A percentile compares a stretch with the other conserved stretches of the same genome.
phyloP scores from a whole-genome alignment of 192 early-diverging fungal genomes.

The Umbelopsis sp. region DNA sequence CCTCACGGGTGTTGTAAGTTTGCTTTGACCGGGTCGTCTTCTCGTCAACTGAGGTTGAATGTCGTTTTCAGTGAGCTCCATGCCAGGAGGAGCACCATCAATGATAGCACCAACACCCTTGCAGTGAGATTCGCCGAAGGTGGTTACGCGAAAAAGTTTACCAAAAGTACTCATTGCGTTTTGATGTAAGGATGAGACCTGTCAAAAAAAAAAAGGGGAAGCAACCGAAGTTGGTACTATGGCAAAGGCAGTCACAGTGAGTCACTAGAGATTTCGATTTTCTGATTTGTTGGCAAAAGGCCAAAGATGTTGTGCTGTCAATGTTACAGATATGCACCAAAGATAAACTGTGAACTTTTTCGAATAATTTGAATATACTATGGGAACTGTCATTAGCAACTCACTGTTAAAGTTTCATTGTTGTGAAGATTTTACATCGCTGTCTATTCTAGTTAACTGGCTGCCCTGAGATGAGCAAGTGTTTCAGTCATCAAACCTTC shows the following conservation, averaged over 20 bases:
- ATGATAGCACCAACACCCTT: constrained; percentile 96
- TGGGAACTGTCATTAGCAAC: too few species aligned
- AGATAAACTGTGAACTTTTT: too few species aligned
- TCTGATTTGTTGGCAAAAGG: neutral
- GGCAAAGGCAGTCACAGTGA: neutral
- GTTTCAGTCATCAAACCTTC: too few species aligned
- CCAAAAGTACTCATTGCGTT: constrained; percentile 82
- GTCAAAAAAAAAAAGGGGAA: neutral
- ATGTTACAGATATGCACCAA: too few species aligned
- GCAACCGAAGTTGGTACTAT: neutral
- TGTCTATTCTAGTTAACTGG: too few species aligned
- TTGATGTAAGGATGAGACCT: neutral
- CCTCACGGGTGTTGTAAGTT: constrained; percentile 90
- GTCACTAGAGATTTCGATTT: neutral
- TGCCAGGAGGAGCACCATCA: constrained; percentile 95
- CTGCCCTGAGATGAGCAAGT: too few species aligned
- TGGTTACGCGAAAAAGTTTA: constrained; percentile 83
- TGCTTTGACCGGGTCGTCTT: constrained; percentile 94
- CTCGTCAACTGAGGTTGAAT: constrained; percentile 91
- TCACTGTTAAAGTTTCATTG: too few species aligned
- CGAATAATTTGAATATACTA: too few species aligned
- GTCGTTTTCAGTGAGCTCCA: constrained; percentile 85
- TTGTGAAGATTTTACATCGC: too few species aligned
- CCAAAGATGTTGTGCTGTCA: too few species aligned
- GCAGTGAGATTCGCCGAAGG: constrained; percentile 98